Base-by-base conservation (phyloP, 768 basidiomycete species). In the Filobasidium wieringae region DNA sequence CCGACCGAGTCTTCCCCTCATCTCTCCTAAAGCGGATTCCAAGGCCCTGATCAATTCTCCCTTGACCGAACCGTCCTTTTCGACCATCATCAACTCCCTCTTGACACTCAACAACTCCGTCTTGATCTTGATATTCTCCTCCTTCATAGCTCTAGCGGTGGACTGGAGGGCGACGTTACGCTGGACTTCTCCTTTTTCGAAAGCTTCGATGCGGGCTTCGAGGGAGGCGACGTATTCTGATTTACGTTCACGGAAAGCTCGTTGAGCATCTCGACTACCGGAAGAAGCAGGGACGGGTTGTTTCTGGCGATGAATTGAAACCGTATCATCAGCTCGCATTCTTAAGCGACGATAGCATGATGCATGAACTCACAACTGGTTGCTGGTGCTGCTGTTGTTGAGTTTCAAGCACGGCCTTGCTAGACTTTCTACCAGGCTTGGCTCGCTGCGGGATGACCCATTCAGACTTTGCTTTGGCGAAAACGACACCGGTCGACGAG, bases 111-210 rank as follows among this genome's bases (percentile, higher is more conserved):
- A 32, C n/a, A 57, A 37, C 24, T 51, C 56, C 12, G 47, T 36
- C 37, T 57, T 57, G 14, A 57, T 17, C 36, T 39, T 47, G 4
- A 24, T 40, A 63, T 91, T 91, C 70, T 91, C 88, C 64, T 88
- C 87, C 74, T 89, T 90, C 57, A 87, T 79, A 31, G 82, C 81
- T 74, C 88, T 88, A 14, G 86, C 87, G 54, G 87, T 80, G 53
- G 79, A 82, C 73, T 90, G 88, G 22, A 91, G 77, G 45, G 86
- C 86, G 51, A 90, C 81, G 67, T 86, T 88, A 56, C 87, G 82
- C 70, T 90, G 86, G 27, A 88, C 82, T 69, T 90, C 88, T n/a
- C 88, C 88, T 69, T 87, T 86, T 70, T 91, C 88, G 65, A 88
- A 90, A 19, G 81, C 81, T 61, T 86, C 83, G 51, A 91, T 78